These are phyloP conservation scores for Apocynum venetum DNA, from an alignment of 257 asterid species.

Conservation along the genomic window DNA sequence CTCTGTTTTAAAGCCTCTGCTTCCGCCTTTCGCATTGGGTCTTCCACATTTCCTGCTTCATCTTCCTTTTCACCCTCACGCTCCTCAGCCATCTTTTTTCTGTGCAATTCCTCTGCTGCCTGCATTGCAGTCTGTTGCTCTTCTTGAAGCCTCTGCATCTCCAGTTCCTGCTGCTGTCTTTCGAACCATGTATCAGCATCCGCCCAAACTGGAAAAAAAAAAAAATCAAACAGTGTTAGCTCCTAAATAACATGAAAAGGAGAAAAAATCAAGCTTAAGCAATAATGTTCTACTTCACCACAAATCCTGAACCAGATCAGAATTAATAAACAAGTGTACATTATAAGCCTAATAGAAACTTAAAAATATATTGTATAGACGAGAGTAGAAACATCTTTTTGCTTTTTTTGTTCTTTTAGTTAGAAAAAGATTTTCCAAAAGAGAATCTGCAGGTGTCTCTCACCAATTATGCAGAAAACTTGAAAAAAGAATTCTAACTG, in stretches of 20 bases:
- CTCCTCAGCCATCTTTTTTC: constrained; percentile 82
- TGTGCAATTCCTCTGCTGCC: constrained; percentile 77
- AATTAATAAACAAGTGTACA: neutral
- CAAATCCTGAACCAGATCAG: neutral
- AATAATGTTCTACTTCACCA: neutral
- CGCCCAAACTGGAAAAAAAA: constrained; percentile 67
- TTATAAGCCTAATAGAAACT: neutral
- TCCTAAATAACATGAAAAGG: no score
- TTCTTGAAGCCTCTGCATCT: constrained; percentile 76
- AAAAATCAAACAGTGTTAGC: constrained; percentile 1
- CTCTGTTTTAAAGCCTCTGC: constrained; percentile 52
- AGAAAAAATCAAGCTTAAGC: neutral
- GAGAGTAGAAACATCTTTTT: no score
- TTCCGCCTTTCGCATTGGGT: constrained; percentile 78
- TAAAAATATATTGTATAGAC: neutral
- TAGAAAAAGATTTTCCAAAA: neutral
- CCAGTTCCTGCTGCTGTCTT: constrained; percentile 88
- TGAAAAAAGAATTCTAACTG: neutral
- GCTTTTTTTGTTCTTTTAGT: no score
- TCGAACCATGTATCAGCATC: constrained; percentile 98
- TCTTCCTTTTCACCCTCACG: constrained; percentile 87
- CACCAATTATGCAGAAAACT: neutral
- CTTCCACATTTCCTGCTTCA: constrained; percentile 34
- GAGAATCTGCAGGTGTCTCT: neutral
- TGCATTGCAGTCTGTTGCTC: constrained; percentile 76